phyloP scores from a whole-genome alignment of 208 protist genomes.

The Leishmania tarentolae region DNA sequence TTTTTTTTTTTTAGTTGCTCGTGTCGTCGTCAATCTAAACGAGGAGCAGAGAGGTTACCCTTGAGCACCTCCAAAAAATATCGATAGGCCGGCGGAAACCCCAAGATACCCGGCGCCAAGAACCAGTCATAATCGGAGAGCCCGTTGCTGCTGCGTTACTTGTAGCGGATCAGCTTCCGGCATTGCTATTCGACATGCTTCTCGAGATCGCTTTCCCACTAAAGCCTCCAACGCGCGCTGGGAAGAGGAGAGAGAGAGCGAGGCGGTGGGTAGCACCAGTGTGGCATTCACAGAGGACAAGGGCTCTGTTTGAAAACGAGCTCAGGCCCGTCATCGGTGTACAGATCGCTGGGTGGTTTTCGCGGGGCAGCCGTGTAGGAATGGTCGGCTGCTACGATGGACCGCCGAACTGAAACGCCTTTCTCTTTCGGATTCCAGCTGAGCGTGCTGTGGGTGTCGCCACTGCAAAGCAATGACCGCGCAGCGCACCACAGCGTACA shows the following conservation, averaged over 20 bases:
- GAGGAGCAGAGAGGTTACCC: background rate
- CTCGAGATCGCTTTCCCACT: background rate
- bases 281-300: background rate
- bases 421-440: background rate
- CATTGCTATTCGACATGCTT: background rate
- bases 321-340: background rate
- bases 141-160: background rate
- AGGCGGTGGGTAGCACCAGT: no score
- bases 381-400: background rate
- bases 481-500: background rate
- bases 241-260: background rate
- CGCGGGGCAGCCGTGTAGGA: no score
- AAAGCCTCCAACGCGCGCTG: background rate
- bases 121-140: background rate
- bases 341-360: background rate
- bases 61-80: background rate
- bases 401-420: background rate
- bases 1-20: background rate
- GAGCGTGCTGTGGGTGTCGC: background rate
- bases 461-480: background rate
- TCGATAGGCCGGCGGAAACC: background rate
- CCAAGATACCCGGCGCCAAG: background rate
- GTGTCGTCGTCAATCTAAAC: background rate
- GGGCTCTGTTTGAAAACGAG: background rate
- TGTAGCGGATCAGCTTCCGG: background rate